Evolutionary conservation across 495 filamentous ascomycete genomes (phyloP).

Genomic region (Pseudotulostoma volvatum): DNA sequence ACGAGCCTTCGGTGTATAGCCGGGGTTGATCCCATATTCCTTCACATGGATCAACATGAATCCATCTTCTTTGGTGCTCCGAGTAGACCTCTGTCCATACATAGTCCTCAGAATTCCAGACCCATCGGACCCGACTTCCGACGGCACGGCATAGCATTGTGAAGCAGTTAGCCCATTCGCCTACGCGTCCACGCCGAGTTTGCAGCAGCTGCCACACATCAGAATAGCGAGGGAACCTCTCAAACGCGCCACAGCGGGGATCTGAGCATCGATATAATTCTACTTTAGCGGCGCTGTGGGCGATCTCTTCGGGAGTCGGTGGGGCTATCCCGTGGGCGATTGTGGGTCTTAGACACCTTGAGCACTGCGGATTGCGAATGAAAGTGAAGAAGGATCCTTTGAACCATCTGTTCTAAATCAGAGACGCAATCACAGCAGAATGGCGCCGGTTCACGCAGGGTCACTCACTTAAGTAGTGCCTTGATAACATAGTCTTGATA

Average conservation of each 20-base stretch:
- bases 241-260: slow-evolving; percentile 50
- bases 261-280: slow-evolving; percentile 79
- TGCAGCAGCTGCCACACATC: slow-evolving; percentile 91
- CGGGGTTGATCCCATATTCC: slow-evolving; percentile 90
- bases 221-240: slow-evolving; percentile 86
- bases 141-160: slow-evolving; percentile 94
- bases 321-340: slow-evolving; percentile 63
- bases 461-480: slow-evolving; percentile 64
- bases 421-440: slow-evolving; percentile 5
- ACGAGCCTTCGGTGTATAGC: slow-evolving; percentile 73
- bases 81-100: slow-evolving; percentile 98
- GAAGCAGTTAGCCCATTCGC: slow-evolving; percentile 98
- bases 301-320: slow-evolving; percentile 74
- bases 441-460: no score
- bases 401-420: slow-evolving; percentile 60
- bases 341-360: slow-evolving; percentile 66
- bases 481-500: slow-evolving; percentile 96
- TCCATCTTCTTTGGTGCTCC: slow-evolving; percentile 80
- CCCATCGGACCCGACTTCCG: slow-evolving; percentile 83
- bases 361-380: slow-evolving; percentile 87
- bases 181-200: slow-evolving; percentile 66
- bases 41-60: slow-evolving; percentile 94
- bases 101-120: slow-evolving; percentile 96
- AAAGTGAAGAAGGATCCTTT: slow-evolving; percentile 87
- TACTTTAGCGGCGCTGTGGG: slow-evolving; percentile 68